These are phyloP conservation scores for Prunus fruticosa DNA, from an alignment of 306 rosid species.

Conservation along the genomic window DNA sequence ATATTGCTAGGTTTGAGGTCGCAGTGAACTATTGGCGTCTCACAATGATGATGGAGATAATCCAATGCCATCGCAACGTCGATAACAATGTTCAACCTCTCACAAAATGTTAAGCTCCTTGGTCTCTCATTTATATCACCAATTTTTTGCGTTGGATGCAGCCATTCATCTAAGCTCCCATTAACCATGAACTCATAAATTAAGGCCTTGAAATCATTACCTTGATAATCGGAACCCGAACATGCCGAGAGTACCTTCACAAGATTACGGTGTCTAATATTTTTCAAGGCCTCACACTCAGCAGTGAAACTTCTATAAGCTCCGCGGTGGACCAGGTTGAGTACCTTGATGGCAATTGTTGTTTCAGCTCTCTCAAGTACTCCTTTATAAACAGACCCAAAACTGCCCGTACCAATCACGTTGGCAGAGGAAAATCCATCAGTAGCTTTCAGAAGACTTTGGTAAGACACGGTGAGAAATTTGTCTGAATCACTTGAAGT, in stretches of 20 bases:
- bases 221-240: constrained; percentile 14
- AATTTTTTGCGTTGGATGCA: constrained; percentile 12
- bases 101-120: background rate
- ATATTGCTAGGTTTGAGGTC: constrained; percentile 37
- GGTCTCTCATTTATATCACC: background rate
- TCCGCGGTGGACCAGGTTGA: constrained; percentile 29
- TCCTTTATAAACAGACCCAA: constrained; percentile 16
- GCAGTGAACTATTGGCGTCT: constrained; percentile 35
- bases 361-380: constrained; percentile 2
- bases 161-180: constrained; percentile 30
- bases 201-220: constrained; percentile 36
- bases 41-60: constrained; percentile 28
- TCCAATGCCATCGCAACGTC: no score
- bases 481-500: background rate
- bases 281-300: constrained; percentile 32
- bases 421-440: constrained; percentile 21
- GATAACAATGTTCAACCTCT: no score
- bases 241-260: constrained; percentile 36
- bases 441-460: background rate
- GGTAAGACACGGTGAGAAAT: background rate
- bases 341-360: constrained; percentile 34
- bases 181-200: constrained; percentile 40
- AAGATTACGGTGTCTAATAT: constrained; percentile 39
- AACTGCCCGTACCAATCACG: constrained; percentile 22
- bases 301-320: constrained; percentile 39